Conservation (phyloP, 495 filamentous ascomycete species). For the Articulospora tetracladia region DNA sequence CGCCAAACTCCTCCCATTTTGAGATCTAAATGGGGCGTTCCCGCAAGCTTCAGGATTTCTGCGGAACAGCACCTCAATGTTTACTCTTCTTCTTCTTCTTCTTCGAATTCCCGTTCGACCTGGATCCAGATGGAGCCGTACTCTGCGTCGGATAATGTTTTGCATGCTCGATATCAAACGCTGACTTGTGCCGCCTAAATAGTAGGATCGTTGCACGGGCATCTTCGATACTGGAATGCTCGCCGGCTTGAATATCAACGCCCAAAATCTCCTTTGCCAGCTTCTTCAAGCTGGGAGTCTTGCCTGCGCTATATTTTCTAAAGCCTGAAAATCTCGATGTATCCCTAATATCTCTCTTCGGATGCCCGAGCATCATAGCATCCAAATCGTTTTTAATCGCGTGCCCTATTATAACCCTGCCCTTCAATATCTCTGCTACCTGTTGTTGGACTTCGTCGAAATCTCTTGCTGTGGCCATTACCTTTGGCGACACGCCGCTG, state of each 20-base stretch:
- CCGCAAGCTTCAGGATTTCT: background rate
- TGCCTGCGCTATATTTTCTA: conserved; percentile 67
- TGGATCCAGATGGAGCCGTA: conserved; percentile 34
- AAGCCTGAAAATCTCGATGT: conserved; percentile 76
- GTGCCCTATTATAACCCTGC: conserved; percentile 79
- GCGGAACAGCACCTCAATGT: conserved; percentile 6
- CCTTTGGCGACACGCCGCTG: conserved; percentile 68
- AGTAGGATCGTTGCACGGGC: conserved; percentile 84
- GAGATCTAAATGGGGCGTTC: too few species aligned
- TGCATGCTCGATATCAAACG: conserved; percentile 76
- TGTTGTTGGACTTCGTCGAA: conserved; percentile 73
- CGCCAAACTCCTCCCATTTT: too few species aligned
- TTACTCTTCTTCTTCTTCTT: conserved; percentile 28
- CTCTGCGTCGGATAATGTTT: conserved; percentile 53
- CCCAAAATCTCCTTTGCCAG: conserved; percentile 76
- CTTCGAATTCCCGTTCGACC: conserved; percentile 28
- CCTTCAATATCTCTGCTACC: conserved; percentile 67
- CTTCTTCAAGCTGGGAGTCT: conserved; percentile 71
- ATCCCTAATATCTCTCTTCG: conserved; percentile 74
- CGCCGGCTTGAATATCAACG: conserved; percentile 55
- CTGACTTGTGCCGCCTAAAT: conserved; percentile 73
- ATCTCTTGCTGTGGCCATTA: conserved; percentile 62
- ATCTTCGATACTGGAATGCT: conserved; percentile 72
- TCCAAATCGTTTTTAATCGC: conserved; percentile 84
- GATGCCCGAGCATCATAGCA: conserved; percentile 71